A percentile compares a stretch with the other conserved stretches of the same genome.
Evolutionary conservation across 495 filamentous ascomycete species (phyloP).

Genomic region (Talaromyces wortmannii): DNA sequence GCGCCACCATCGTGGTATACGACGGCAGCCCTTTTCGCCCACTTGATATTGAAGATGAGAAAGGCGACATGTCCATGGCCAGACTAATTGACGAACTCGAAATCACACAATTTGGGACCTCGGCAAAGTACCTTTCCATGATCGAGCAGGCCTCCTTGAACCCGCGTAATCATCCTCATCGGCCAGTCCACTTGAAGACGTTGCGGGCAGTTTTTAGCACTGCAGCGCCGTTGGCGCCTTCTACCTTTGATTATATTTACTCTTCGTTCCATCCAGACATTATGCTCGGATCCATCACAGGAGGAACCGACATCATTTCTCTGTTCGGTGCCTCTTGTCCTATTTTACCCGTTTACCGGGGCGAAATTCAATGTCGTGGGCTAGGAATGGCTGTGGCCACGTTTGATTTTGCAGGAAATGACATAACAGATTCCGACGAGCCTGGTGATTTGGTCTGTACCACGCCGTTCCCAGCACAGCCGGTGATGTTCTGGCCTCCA

Average conservation of each 20-base stretch:
- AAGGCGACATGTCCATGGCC: constrained; percentile 62
- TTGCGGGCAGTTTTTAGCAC: constrained; percentile 84
- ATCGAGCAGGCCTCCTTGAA: constrained; percentile 73
- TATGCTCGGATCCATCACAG: constrained; percentile 79
- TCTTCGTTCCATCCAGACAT: constrained; percentile 64
- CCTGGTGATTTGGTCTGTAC: constrained; percentile 90
- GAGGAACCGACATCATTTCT: constrained; percentile 90
- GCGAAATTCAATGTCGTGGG: constrained; percentile 85
- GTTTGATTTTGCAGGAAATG: constrained; percentile 55
- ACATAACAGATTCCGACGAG: constrained; percentile 48
- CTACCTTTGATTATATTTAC: constrained; percentile 89
- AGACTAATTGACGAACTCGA: constrained; percentile 60
- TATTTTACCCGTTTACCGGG: constrained; percentile 75
- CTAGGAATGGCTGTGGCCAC: constrained; percentile 86
- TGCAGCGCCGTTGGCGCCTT: constrained; percentile 83
- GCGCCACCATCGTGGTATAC: constrained; percentile 77
- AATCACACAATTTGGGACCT: constrained; percentile 89
- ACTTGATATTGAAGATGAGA: constrained; percentile 40
- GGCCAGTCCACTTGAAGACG: constrained; percentile 44
- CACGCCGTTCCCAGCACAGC: constrained; percentile 83
- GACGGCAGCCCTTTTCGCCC: constrained; percentile 82
- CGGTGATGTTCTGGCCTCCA: constrained; percentile 72
- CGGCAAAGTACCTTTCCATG: constrained; percentile 85
- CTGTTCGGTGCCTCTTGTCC: constrained; percentile 84
- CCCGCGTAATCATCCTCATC: constrained; percentile 46